Evolutionary conservation across 73 alveolate species (phyloP), one percentile per base, ranked within the genome.

Genomic region (Tetrahymena thermophila): DNA sequence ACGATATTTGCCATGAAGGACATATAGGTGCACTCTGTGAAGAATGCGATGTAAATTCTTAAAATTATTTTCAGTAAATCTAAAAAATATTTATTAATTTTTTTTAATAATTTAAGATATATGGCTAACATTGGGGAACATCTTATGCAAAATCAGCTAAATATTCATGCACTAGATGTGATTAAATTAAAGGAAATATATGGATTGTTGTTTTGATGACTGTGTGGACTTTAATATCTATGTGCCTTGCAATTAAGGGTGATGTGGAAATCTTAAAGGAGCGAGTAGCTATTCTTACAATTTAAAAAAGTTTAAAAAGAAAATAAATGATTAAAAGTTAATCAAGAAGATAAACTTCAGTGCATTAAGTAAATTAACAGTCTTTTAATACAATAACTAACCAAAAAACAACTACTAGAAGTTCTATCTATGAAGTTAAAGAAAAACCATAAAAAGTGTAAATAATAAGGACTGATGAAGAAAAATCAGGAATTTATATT

Each of bases 1-100:
- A 94, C 84, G 21, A 43, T 37, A 37, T 56, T 40, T 94, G 96
- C 38, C 35, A 23, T 84, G 89, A 94, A n/a, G 96, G 96, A 15
- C 96, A 94, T 84, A 85, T 94, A 3, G 96, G 96, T 84, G 96
- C 96, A 19, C 94, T 94, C 35, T 94, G 96, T 85, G 96, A 94
- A 94, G 94, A 94, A 56, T 94, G 96, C 40, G 96, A 94, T 42
- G 42, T 94, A 9, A 40, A 94, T 35, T 34, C 28, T 34, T 23
- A 84, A 58, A 94, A 94, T 38, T 1, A 15, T 84, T 8, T 84
- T 34, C 8, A 15, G 23, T 13, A 5, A 3, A 14, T 4, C 10
- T 34, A 6, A 15, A 84, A 84, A 14, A 34, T 14, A n/a, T n/a
- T n/a, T n/a, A n/a, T n/a, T n/a, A n/a, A n/a, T n/a, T n/a, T 34